Percentiles rank a stretch among this genome's conserved stretches.
Conservation (phyloP, 768 basidiomycete species). For the Termitomyces bulborhizus region DNA sequence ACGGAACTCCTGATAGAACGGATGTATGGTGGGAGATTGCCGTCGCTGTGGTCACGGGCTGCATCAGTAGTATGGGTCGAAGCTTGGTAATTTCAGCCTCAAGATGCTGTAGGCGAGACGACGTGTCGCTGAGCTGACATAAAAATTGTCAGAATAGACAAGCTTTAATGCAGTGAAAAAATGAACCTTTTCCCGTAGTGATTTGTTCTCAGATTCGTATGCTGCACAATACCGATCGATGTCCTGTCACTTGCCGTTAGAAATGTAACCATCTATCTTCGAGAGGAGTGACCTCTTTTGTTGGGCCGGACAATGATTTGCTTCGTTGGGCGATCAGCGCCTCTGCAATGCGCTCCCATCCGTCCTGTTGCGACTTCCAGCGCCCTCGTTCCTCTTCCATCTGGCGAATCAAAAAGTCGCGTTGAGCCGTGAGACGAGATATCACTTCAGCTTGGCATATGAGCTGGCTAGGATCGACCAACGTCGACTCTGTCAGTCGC, state of each 20-base stretch:
- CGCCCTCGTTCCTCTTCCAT: conserved; percentile 52
- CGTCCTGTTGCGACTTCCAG: conserved; percentile 57
- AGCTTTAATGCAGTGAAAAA: neutral
- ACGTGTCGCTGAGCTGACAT: conserved; percentile 51
- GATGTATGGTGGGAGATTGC: conserved; percentile 18
- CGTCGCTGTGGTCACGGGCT: conserved; percentile 31
- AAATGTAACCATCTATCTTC: neutral
- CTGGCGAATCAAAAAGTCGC: conserved; percentile 48
- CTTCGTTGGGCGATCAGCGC: conserved; percentile 50
- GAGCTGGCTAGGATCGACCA: conserved; percentile 38
- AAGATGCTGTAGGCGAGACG: conserved; percentile 44
- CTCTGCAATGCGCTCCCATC: conserved; percentile 64
- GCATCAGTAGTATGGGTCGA: conserved; percentile 64
- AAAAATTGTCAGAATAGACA: neutral
- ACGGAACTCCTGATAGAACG: conserved; percentile 19
- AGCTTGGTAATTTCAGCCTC: conserved; percentile 62
- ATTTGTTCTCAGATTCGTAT: conserved; percentile 56
- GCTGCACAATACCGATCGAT: conserved; percentile 41
- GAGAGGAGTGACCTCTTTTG: conserved; percentile 10
- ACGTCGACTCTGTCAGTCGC: conserved; percentile 34
- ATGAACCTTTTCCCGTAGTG: conserved; percentile 54
- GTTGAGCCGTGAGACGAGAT: conserved; percentile 45
- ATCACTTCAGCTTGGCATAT: conserved; percentile 60
- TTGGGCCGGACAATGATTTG: conserved; percentile 22
- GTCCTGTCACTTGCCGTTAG: conserved; percentile 34